Conservation (phyloP, 2,329 filamentous ascomycete species). For the Trichoderma koningiopsis region DNA sequence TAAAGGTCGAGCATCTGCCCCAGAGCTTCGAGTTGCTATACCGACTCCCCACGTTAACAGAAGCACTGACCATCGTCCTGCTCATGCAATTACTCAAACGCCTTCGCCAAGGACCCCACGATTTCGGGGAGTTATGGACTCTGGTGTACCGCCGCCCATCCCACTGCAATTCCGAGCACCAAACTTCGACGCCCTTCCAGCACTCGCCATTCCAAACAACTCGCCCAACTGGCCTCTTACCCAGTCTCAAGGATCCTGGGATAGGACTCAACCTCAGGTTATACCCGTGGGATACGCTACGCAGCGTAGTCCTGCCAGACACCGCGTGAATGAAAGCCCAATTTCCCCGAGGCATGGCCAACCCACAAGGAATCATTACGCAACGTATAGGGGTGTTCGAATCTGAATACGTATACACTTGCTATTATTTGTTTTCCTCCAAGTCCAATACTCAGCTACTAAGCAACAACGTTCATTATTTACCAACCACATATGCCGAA, state of each 20-base stretch:
- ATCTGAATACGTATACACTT: conserved; percentile 41
- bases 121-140: conserved; percentile 16
- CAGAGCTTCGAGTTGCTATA: conserved; percentile 32
- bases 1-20: conserved; percentile 31
- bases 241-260: background rate
- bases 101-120: conserved; percentile 26
- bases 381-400: conserved; percentile 56
- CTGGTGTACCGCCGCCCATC: conserved; percentile 23
- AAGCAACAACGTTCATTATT: background rate
- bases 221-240: background rate
- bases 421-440: background rate
- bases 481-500: background rate
- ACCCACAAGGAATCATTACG: conserved; percentile 60
- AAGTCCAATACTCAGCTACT: background rate
- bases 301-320: conserved; percentile 38
- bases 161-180: conserved; percentile 20
- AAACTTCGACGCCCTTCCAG: background rate
- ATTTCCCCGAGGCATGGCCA: conserved; percentile 39
- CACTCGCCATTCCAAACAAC: background rate
- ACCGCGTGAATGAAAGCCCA: conserved; percentile 42
- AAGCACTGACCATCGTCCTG: conserved; percentile 28
- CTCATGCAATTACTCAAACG: conserved; percentile 28
- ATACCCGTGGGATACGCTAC: background rate
- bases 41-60: conserved; percentile 26
- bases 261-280: conserved; percentile 5